Base-by-base conservation (phyloP, 1,139 yeast species). In the Pneumocystis sp. region DNA sequence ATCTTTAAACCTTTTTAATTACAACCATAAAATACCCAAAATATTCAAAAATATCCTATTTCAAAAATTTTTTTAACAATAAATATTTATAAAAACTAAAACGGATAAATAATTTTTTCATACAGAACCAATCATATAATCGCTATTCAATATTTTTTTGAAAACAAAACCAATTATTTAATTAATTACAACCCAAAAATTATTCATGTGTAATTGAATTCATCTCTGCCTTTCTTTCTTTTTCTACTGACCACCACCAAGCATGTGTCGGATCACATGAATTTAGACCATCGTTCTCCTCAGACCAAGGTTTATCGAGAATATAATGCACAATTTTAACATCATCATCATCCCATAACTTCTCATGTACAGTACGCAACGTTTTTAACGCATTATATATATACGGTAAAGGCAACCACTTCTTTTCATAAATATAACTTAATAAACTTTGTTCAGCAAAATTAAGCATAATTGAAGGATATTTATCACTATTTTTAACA, bases 361-460 rank as follows among this genome's bases (percentile, higher is more conserved):
- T 77, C 2, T 73, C 56, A 71, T 83, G 85, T 63, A 78, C 72
- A 17, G 67, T 62, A 62, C 74, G 75, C 67, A 82, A 73, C 0
- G 85, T 82, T 72, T 82, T 83, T 64, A 83, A 76, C 35, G 83
- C 82, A 69, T 83, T 82, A 72, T 82, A 82, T 68, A 76, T 78
- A 73, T 79, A 81, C 3, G 83, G 78, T 61, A 82, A 71, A 5
- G 82, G 78, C 4, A 80, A 71, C 86, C 85, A 82, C 21, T 75
- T 69, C 59, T 75, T 77, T 63, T 75, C 71, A 69, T 82, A 82
- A 37, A 82, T 80, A 69, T 82, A 85, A 3, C 82, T 77, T 19
- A 82, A 72, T 61, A 82, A 71, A n/a, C 82, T 80, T 72, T 82
- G 86, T 73, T 82, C 86, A 2, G 85, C 83, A 72, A 82, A 82